Percentiles rank a stretch among this genome's conserved stretches.
These are phyloP conservation scores for Coniochaeta prunicola DNA, from an alignment of 2,329 filamentous ascomycete species.

Conservation along the genomic window DNA sequence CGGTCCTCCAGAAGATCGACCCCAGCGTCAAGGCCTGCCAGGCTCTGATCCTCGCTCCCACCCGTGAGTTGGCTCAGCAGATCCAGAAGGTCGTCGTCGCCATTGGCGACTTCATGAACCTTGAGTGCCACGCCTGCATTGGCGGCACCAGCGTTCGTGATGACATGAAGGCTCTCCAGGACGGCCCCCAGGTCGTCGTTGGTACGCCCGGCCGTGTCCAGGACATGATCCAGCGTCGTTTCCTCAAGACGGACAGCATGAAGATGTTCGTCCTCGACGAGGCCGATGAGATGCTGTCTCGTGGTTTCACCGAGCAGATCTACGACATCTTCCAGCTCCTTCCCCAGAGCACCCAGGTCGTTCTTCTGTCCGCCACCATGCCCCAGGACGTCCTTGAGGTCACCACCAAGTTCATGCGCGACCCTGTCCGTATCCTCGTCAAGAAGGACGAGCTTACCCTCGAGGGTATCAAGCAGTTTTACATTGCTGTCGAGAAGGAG, in stretches of 20 bases:
- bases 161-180: slow-evolving; percentile 95
- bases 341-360: slow-evolving; percentile 95
- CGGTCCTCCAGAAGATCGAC: slow-evolving; percentile 98
- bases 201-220: slow-evolving; percentile 98
- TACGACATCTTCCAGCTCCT: slow-evolving; percentile 99
- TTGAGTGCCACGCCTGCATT: slow-evolving; percentile 99
- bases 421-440: slow-evolving; percentile 96
- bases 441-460: slow-evolving; percentile 99
- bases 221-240: slow-evolving; percentile 98
- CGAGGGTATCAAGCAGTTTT: slow-evolving; percentile 99
- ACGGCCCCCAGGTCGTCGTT: slow-evolving; percentile 94
- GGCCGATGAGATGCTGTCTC: slow-evolving; percentile 98
- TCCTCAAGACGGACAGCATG: slow-evolving; percentile 94
- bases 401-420: slow-evolving; percentile 99
- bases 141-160: slow-evolving; percentile 97
- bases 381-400: slow-evolving; percentile 98
- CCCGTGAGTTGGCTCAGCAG: slow-evolving; percentile 96
- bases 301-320: slow-evolving; percentile 99
- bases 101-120: slow-evolving; percentile 99
- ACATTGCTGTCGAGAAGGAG: slow-evolving; percentile 99
- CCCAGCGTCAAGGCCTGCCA: slow-evolving; percentile 91
- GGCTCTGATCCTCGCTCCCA: slow-evolving; percentile 95
- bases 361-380: slow-evolving; percentile 96
- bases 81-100: slow-evolving; percentile 99
- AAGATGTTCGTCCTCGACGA: slow-evolving; percentile 99